Conservation (phyloP, 352 stramenopile species). For the Pythium dissotocum region DNA sequence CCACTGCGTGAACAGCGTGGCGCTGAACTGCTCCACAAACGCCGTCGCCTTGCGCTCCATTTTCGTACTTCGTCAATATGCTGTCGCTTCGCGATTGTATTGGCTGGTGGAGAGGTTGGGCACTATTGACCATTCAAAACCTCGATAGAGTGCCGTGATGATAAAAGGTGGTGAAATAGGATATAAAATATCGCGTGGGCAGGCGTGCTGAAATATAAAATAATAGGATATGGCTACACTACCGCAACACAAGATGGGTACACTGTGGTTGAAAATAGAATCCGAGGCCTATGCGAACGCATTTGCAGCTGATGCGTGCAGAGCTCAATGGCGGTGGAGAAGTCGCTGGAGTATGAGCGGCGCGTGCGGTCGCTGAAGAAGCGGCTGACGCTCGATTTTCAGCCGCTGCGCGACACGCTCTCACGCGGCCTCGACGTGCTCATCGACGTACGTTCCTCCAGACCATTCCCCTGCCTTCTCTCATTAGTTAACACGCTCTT, state of each 20-base stretch:
- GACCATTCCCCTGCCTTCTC: not conserved
- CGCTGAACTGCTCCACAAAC: slow-evolving; percentile 62
- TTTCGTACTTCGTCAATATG: not conserved
- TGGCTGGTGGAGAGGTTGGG: not conserved
- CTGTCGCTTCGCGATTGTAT: not conserved
- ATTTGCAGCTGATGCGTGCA: not conserved
- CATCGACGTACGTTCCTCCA: slow-evolving; percentile 49
- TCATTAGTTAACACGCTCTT: not conserved
- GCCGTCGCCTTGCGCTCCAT: slow-evolving; percentile 51
- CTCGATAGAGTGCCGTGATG: not conserved
- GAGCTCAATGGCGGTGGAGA: slow-evolving; percentile 27
- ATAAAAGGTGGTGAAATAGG: not conserved
- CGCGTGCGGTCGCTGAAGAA: slow-evolving; percentile 47
- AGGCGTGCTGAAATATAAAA: slow-evolving; percentile 6
- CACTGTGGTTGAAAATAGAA: slow-evolving; percentile 10
- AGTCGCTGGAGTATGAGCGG: slow-evolving; percentile 39
- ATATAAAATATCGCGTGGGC: not conserved
- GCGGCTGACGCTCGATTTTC: slow-evolving; percentile 57
- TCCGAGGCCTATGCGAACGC: too few relatives aligned
- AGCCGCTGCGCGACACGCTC: slow-evolving; percentile 49
- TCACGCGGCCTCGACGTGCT: slow-evolving; percentile 47
- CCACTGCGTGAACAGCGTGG: slow-evolving; percentile 62
- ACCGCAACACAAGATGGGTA: not conserved
- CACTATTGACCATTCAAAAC: not conserved
- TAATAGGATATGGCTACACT: slow-evolving; percentile 6